Conservation (phyloP, 2,329 filamentous ascomycete genomes). For the Aureobasidium pullulans region DNA sequence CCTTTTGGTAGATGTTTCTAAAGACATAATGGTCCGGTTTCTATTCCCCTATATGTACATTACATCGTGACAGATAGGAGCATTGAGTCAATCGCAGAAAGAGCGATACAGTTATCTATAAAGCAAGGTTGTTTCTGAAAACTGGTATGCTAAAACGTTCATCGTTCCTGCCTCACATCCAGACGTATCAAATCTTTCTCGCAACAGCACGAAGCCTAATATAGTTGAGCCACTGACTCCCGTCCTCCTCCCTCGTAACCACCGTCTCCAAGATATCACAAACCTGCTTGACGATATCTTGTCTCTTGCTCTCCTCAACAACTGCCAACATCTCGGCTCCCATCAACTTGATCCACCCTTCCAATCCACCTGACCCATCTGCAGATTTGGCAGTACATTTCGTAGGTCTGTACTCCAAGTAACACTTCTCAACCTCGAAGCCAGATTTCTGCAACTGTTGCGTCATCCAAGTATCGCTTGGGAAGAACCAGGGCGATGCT, state of each 20-base stretch:
- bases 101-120: too few relatives aligned
- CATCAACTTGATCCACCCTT: slow-evolving; percentile 61
- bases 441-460: slow-evolving; percentile 31
- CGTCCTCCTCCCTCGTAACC: slow-evolving; percentile 50
- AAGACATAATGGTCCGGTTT: too few relatives aligned
- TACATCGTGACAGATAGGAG: too few relatives aligned
- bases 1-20: too few relatives aligned
- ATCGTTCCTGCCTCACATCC: background rate
- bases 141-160: too few relatives aligned
- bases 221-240: slow-evolving; percentile 44
- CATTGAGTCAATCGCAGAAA: too few relatives aligned
- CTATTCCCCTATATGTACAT: too few relatives aligned
- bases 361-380: slow-evolving; percentile 44
- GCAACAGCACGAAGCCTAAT: slow-evolving; percentile 38
- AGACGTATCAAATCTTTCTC: slow-evolving; percentile 19
- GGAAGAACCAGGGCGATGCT: slow-evolving; percentile 64
- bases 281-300: slow-evolving; percentile 48
- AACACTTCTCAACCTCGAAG: slow-evolving; percentile 41
- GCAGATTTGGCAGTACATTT: slow-evolving; percentile 32
- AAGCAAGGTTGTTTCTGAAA: too few relatives aligned
- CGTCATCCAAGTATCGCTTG: slow-evolving; percentile 53
- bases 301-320: slow-evolving; percentile 42
- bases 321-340: slow-evolving; percentile 52
- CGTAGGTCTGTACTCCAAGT: slow-evolving; percentile 61
- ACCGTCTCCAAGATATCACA: slow-evolving; percentile 49